Evolutionary conservation across 139 green algal species (phyloP).

Genomic region (Chlamydomonas urium): DNA sequence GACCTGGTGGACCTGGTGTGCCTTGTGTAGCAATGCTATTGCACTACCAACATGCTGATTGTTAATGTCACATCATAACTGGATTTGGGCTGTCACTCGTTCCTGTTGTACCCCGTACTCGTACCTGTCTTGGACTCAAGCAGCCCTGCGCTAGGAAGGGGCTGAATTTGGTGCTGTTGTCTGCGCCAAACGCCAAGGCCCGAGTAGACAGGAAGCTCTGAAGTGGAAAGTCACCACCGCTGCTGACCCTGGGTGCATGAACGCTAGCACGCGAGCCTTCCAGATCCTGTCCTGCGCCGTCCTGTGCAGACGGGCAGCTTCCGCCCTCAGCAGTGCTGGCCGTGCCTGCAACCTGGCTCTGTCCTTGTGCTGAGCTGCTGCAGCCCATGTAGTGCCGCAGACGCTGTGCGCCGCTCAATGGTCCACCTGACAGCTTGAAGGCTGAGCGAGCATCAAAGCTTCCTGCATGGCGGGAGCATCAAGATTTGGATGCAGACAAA

Average conservation of each 20-base stretch:
- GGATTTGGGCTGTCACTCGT: too few species aligned
- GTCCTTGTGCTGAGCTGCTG: not conserved
- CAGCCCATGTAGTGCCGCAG: not conserved
- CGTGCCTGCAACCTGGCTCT: not conserved
- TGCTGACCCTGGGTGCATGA: not conserved
- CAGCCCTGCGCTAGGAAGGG: not conserved
- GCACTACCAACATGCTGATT: too few species aligned
- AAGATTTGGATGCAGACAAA: not conserved
- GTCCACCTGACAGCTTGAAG: not conserved
- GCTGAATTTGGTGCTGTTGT: constrained; percentile 12
- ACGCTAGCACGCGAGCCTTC: not conserved
- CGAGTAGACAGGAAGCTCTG: not conserved
- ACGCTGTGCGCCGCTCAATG: not conserved
- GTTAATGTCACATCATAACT: too few species aligned
- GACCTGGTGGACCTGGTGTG: too few species aligned
- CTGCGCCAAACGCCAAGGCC: not conserved
- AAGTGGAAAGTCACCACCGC: not conserved
- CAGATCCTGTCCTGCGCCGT: not conserved
- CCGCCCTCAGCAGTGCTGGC: not conserved
- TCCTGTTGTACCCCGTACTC: too few species aligned
- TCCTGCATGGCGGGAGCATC: not conserved
- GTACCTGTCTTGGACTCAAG: not conserved
- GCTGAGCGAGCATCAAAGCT: not conserved
- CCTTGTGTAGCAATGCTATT: too few species aligned
- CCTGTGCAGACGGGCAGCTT: too few species aligned